These are phyloP conservation scores for Cordyceps militaris DNA, from an alignment of 2,329 filamentous ascomycete genomes.

Conservation along the genomic window DNA sequence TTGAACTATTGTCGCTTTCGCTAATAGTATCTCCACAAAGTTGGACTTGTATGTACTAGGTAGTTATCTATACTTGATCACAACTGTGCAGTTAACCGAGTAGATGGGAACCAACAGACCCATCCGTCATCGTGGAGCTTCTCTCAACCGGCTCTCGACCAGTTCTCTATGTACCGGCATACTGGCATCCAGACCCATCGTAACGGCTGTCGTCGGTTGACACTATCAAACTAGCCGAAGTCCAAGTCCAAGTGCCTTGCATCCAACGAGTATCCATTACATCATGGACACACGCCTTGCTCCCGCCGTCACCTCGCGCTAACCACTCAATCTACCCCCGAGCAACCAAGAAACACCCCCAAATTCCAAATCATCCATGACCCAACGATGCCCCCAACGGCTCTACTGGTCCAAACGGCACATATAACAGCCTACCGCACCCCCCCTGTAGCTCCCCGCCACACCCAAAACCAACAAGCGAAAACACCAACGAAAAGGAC, in stretches of 20 bases:
- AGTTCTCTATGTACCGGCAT: no score
- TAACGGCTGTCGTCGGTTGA: no score
- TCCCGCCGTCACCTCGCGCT: neutral
- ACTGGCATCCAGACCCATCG: no score
- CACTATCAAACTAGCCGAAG: neutral
- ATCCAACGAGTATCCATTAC: conserved; percentile 1
- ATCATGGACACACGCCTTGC: neutral
- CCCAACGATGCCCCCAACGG: neutral
- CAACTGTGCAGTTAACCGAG: no score
- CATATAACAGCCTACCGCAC: neutral
- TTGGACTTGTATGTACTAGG: no score
- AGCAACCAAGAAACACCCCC: neutral
- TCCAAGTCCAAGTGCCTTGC: no score
- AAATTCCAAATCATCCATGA: conserved; percentile 1
- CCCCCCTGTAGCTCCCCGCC: neutral
- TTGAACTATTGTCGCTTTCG: no score
- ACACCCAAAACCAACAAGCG: neutral
- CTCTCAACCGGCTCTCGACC: no score
- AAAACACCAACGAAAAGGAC: neutral
- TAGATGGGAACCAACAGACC: no score
- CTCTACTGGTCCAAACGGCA: neutral
- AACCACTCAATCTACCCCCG: neutral
- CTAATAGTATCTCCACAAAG: no score
- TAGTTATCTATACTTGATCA: no score
- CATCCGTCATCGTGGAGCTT: no score